phyloP scores from a whole-genome alignment of 805 yeast genomes.

The Kazachstania viticola region DNA sequence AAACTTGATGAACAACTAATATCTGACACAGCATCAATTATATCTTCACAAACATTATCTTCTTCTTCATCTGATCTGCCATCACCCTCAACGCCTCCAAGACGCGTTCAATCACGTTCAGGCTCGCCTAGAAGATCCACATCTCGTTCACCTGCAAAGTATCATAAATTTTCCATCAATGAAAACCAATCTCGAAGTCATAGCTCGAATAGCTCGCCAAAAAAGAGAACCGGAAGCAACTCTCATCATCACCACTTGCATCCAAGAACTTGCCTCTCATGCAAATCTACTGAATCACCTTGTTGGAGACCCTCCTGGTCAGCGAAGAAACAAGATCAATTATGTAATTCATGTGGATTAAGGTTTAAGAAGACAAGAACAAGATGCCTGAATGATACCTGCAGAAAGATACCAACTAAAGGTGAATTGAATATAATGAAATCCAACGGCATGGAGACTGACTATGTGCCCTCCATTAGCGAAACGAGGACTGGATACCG shows the following conservation, averaged over 20 bases:
- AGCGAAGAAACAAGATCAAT: constrained; percentile 67
- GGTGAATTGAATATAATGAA: constrained; percentile 91
- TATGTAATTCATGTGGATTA: constrained; percentile 93
- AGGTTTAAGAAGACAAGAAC: constrained; percentile 91
- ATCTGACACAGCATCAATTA: not conserved
- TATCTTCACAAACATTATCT: not conserved
- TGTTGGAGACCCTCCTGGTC: constrained; percentile 99
- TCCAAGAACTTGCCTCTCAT: constrained; percentile 68
- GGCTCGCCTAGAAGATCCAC: constrained; percentile 3
- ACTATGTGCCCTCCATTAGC: constrained; percentile 12
- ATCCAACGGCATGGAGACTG: constrained; percentile 44
- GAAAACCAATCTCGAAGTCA: too few relatives aligned
- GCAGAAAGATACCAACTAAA: constrained; percentile 89
- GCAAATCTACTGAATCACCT: constrained; percentile 85
- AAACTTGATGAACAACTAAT: constrained; percentile 7
- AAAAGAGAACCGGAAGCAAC: not conserved
- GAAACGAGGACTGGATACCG: constrained; percentile 27
- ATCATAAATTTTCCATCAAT: constrained; percentile 11
- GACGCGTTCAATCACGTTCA: constrained; percentile 3
- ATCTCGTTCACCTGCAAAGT: constrained; percentile 9
- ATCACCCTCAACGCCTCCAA: not conserved
- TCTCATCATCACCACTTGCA: constrained; percentile 4
- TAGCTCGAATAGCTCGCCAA: too few relatives aligned
- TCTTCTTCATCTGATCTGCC: not conserved
- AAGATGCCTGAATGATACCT: constrained; percentile 62